Conservation (phyloP, 495 filamentous ascomycete genomes). For the Durotheca rogersii region DNA sequence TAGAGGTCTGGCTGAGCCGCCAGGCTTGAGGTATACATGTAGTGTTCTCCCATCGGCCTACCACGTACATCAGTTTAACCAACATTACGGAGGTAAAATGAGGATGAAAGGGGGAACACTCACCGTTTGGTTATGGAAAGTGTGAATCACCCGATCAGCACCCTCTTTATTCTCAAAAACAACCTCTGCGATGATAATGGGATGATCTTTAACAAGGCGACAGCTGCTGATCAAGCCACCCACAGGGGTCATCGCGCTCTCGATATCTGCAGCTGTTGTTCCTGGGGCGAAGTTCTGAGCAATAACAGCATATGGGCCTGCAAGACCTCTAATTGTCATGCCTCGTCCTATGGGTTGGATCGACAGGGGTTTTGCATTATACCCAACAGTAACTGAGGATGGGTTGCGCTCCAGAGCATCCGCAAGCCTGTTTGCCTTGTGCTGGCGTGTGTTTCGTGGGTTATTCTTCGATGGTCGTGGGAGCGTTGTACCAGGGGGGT, state of each 20-base stretch:
- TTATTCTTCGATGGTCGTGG: conserved; percentile 18
- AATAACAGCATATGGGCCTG: conserved; percentile 79
- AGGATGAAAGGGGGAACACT: conserved; percentile 20
- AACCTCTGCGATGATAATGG: conserved; percentile 84
- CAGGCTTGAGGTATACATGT: conserved; percentile 68
- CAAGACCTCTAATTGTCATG: conserved; percentile 76
- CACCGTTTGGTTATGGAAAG: conserved; percentile 86
- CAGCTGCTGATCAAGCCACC: conserved; percentile 72
- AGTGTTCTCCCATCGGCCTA: conserved; percentile 89
- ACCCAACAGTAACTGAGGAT: conserved; percentile 28
- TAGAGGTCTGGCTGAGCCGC: conserved; percentile 36
- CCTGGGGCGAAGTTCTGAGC: conserved; percentile 89
- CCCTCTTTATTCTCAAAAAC: conserved; percentile 73
- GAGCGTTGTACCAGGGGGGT: conserved; percentile 38
- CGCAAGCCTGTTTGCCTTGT: conserved; percentile 26
- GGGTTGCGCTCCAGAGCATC: conserved; percentile 28
- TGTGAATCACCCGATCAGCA: conserved; percentile 77
- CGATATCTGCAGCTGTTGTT: conserved; percentile 92
- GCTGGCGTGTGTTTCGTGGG: conserved; percentile 30
- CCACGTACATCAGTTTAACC: too few relatives aligned
- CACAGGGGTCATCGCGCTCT: conserved; percentile 74
- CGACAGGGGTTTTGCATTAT: conserved; percentile 30
- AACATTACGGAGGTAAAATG: background rate
- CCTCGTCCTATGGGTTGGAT: conserved; percentile 46
- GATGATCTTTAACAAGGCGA: conserved; percentile 64